Percentiles rank a stretch among this genome's conserved stretches.
Evolutionary conservation across 2,329 filamentous ascomycete genomes (phyloP).

Genomic region (Thielaviopsis populi): DNA sequence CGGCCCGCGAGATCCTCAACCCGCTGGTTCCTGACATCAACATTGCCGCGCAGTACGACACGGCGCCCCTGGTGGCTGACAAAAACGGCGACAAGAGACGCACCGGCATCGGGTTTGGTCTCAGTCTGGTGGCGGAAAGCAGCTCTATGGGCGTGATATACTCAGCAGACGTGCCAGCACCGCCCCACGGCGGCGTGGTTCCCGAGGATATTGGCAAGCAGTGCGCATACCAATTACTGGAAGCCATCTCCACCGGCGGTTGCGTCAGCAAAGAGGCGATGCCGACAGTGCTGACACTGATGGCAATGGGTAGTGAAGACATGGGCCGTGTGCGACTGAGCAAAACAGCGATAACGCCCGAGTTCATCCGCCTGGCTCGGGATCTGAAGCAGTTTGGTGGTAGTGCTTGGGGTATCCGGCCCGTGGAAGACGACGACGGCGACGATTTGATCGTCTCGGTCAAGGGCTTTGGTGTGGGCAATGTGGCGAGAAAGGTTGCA

Average conservation of each 20-base stretch:
- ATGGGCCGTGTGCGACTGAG: conserved; percentile 76
- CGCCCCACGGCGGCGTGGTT: conserved; percentile 63
- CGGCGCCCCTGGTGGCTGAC: conserved; percentile 41
- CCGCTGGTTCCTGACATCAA: conserved; percentile 77
- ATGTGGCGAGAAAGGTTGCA: conserved; percentile 80
- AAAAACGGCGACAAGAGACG: conserved; percentile 42
- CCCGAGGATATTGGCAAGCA: conserved; percentile 82
- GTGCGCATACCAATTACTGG: conserved; percentile 79
- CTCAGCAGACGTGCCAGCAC: conserved; percentile 66
- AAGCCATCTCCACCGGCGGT: conserved; percentile 67
- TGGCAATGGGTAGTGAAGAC: conserved; percentile 97
- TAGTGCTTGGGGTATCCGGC: conserved; percentile 78
- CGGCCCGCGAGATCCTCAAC: conserved; percentile 76
- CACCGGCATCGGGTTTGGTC: conserved; percentile 78
- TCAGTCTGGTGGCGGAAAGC: conserved; percentile 86
- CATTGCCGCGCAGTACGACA: conserved; percentile 66
- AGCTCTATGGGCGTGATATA: conserved; percentile 67
- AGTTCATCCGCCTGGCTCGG: conserved; percentile 62
- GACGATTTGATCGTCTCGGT: conserved; percentile 74
- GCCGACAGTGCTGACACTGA: conserved; percentile 64
- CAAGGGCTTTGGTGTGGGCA: conserved; percentile 85
- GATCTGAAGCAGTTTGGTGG: conserved; percentile 82
- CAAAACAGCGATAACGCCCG: conserved; percentile 66
- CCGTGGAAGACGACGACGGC: conserved; percentile 50
- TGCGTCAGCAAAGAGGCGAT: conserved; percentile 61